Evolutionary conservation across 495 filamentous ascomycete species (phyloP), one percentile per base, ranked within the genome.

Genomic region (Sphaerosporella brunnea): DNA sequence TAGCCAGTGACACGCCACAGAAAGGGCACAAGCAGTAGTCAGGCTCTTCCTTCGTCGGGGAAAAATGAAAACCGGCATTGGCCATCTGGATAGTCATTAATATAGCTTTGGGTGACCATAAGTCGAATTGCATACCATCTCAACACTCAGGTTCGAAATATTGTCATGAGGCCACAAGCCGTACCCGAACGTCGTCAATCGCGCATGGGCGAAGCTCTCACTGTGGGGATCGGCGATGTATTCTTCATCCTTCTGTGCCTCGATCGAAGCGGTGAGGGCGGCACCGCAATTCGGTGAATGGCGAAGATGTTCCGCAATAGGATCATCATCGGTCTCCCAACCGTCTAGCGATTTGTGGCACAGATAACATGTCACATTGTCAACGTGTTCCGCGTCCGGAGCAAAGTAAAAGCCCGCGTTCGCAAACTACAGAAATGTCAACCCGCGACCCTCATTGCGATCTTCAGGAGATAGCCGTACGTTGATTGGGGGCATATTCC

Each of bases 381-480:
- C 90, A 45, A 83, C 73, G 23, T 74, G 79, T 26, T 87, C 85
- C 26, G 71, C 67, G 1, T 70, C 82, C 0, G 90, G 90, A 26
- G 83, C 85, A 63, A 87, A 94, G 60, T 81, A 84, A 84, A 87
- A 97, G 13, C 90, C 90, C 4, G 82, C 82, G 47, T 84, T 80
- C 34, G 82, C 80, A 72, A 95, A 82, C 86, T 95, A 53, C 36
- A 2, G 3, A 11, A 19, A 23, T 20, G 30, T 46, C 43, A 46
- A 49, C 10, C 15, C 39, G 18, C 4, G n/a, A 18, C 19, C 1
- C 13, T n/a, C n/a, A n/a, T n/a, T n/a, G n/a, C n/a, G n/a, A n/a
- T n/a, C n/a, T n/a, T n/a, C n/a, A n/a, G n/a, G n/a, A n/a, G n/a
- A n/a, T n/a, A n/a, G n/a, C n/a, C n/a, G n/a, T n/a, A n/a, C n/a